Percentiles rank a stretch among this genome's conserved stretches.
phyloP scores from a whole-genome alignment of 1,139 yeast genomes.

The Pichia sp. region DNA sequence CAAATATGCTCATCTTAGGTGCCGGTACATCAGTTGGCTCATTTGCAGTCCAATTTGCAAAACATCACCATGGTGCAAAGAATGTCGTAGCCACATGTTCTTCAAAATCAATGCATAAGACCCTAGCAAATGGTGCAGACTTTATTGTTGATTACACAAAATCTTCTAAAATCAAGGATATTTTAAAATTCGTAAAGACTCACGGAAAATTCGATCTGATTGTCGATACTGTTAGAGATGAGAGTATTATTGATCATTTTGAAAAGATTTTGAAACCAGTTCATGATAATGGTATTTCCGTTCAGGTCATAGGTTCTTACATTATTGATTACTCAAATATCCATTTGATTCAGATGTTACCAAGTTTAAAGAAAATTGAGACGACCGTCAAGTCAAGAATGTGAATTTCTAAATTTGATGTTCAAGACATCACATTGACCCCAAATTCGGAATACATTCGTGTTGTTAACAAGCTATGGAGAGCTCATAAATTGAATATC shows the following conservation, averaged over 20 bases:
- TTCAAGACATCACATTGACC: conserved; percentile 12
- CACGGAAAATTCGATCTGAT: conserved; percentile 43
- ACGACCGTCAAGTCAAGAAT: conserved; percentile 17
- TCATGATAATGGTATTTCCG: conserved; percentile 31
- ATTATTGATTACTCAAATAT: conserved; percentile 24
- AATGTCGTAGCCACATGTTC: conserved; percentile 45
- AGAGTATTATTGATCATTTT: conserved; percentile 15
- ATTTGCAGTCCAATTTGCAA: conserved; percentile 56
- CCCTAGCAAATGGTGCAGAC: conserved; percentile 23
- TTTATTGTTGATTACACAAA: conserved; percentile 26
- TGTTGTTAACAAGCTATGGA: conserved; percentile 36
- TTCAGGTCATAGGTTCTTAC: conserved; percentile 36
- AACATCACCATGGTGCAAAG: conserved; percentile 41
- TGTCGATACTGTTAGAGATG: conserved; percentile 27
- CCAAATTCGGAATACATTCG: conserved; percentile 17
- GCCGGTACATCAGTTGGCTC: conserved; percentile 73
- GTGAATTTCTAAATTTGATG: conserved; percentile 24
- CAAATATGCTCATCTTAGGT: conserved; percentile 58
- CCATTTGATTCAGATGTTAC: conserved; percentile 13
- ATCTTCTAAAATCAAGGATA: conserved; percentile 33
- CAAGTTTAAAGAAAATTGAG: conserved; percentile 14
- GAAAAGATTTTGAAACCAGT: conserved; percentile 21
- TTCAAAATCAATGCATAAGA: conserved; percentile 20
- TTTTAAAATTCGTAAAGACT: conserved; percentile 34
- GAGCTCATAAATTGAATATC: conserved; percentile 42